Conservation (phyloP, 2,329 filamentous ascomycete species). For the Aspergillus fumigatus region DNA sequence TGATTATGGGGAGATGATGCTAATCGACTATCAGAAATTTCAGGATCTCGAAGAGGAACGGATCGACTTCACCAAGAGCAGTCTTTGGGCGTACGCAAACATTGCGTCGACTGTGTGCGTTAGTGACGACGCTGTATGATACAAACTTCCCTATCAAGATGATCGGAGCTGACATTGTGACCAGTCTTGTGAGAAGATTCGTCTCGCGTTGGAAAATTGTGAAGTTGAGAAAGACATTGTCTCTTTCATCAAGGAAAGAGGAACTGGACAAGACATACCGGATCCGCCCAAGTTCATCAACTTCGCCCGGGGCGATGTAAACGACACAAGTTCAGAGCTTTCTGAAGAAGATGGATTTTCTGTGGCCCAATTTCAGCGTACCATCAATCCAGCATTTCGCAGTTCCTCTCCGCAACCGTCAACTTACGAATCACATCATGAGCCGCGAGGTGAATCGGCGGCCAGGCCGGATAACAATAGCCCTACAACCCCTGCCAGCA, state of each 20-base stretch:
- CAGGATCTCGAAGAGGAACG: constrained; percentile 97
- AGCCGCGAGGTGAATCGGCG: constrained; percentile 70
- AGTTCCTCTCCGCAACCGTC: constrained; percentile 96
- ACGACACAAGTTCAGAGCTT: constrained; percentile 74
- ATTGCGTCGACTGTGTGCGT: constrained; percentile 96
- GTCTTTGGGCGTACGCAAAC: constrained; percentile 96
- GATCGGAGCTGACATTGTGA: constrained; percentile 8
- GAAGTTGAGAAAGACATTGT: constrained; percentile 95
- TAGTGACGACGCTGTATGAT: constrained; percentile 73
- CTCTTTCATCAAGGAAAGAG: constrained; percentile 78
- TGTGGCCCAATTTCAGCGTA: constrained; percentile 90
- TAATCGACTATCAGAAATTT: constrained; percentile 65
- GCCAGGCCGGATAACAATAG: constrained; percentile 62
- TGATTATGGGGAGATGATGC: constrained; percentile 1
- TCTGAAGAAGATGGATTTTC: constrained; percentile 95
- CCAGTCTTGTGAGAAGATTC: constrained; percentile 87
- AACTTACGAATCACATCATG: constrained; percentile 85
- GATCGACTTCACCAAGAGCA: constrained; percentile 95
- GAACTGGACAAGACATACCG: constrained; percentile 95
- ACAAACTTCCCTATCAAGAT: not conserved
- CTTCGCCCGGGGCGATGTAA: constrained; percentile 77
- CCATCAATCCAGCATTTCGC: constrained; percentile 91
- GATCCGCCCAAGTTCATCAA: constrained; percentile 98
- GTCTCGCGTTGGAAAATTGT: constrained; percentile 86
- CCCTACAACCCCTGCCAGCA: constrained; percentile 41